Evolutionary conservation across 2,329 filamentous ascomycete genomes (phyloP).

Genomic region (Septoria petroselini): DNA sequence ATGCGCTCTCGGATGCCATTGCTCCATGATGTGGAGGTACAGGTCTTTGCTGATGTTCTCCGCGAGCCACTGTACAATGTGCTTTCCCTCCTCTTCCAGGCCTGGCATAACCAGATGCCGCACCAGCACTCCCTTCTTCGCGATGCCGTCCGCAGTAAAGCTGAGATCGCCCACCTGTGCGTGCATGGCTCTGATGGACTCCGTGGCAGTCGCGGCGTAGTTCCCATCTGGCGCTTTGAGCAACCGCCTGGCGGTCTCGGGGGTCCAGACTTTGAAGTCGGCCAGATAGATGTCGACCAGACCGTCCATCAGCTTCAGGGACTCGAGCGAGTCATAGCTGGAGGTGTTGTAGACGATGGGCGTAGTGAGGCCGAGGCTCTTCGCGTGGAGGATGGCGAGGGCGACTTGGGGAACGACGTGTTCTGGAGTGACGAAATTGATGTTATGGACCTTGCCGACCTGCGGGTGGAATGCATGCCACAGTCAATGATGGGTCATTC

Average conservation of each 20-base stretch:
- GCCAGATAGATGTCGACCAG: conserved; percentile 84
- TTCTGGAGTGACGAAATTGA: conserved; percentile 83
- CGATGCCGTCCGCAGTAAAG: conserved; percentile 77
- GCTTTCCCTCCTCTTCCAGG: conserved; percentile 66
- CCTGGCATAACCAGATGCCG: conserved; percentile 84
- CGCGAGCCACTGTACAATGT: conserved; percentile 75
- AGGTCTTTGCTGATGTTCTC: conserved; percentile 68
- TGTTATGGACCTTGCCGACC: conserved; percentile 79
- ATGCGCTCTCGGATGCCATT: conserved; percentile 76
- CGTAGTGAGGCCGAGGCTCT: conserved; percentile 64
- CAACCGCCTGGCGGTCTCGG: conserved; percentile 63
- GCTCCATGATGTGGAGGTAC: conserved; percentile 86
- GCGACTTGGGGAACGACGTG: conserved; percentile 83
- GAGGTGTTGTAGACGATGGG: conserved; percentile 85
- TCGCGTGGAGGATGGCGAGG: conserved; percentile 69
- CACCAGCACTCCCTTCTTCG: conserved; percentile 71
- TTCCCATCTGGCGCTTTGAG: conserved; percentile 67
- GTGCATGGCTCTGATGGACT: conserved; percentile 78
- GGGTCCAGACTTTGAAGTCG: conserved; percentile 80
- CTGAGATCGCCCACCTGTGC: conserved; percentile 76
- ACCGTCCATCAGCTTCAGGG: conserved; percentile 69
- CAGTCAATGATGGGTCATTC: no score
- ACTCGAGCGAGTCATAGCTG: conserved; percentile 72
- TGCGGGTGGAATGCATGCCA: no score
- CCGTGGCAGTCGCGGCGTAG: conserved; percentile 67